These are phyloP conservation scores for Boeremia lycopersici DNA, from an alignment of 2,329 filamentous ascomycete species.

Conservation along the genomic window DNA sequence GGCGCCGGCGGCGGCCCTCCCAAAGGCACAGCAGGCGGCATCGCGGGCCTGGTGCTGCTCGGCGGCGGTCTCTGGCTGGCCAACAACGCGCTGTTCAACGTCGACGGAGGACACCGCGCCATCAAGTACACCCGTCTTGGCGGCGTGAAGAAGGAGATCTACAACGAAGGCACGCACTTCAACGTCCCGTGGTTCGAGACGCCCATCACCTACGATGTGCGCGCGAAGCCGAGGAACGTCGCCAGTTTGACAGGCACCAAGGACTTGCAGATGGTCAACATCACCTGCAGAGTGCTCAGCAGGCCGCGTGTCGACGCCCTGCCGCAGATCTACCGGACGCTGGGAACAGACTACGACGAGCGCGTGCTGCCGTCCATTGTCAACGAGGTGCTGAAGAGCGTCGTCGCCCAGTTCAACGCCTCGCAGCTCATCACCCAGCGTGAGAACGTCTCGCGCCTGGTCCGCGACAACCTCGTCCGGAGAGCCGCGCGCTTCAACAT, in stretches of 20 bases:
- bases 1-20: constrained; percentile 57
- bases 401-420: constrained; percentile 98
- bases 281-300: constrained; percentile 98
- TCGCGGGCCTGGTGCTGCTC: constrained; percentile 60
- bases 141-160: constrained; percentile 96
- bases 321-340: constrained; percentile 94
- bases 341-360: constrained; percentile 96
- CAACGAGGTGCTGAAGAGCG: constrained; percentile 98
- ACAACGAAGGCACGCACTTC: constrained; percentile 95
- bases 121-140: constrained; percentile 96
- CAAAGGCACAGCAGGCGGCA: constrained; percentile 60
- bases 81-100: constrained; percentile 73
- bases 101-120: constrained; percentile 97
- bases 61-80: constrained; percentile 61
- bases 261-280: constrained; percentile 99
- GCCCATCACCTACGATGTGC: constrained; percentile 95
- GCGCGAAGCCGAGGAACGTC: constrained; percentile 95
- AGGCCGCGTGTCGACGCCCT: constrained; percentile 85
- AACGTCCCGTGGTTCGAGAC: constrained; percentile 97
- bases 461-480: constrained; percentile 89
- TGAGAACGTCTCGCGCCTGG: constrained; percentile 91
- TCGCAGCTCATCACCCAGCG: constrained; percentile 98
- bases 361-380: constrained; percentile 97
- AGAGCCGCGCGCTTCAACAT: constrained; percentile 97
- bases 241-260: constrained; percentile 97